A percentile compares a stretch with the other conserved stretches of the same genome.
Evolutionary conservation across 495 filamentous ascomycete genomes (phyloP).

Genomic region (Xylaria castorea): DNA sequence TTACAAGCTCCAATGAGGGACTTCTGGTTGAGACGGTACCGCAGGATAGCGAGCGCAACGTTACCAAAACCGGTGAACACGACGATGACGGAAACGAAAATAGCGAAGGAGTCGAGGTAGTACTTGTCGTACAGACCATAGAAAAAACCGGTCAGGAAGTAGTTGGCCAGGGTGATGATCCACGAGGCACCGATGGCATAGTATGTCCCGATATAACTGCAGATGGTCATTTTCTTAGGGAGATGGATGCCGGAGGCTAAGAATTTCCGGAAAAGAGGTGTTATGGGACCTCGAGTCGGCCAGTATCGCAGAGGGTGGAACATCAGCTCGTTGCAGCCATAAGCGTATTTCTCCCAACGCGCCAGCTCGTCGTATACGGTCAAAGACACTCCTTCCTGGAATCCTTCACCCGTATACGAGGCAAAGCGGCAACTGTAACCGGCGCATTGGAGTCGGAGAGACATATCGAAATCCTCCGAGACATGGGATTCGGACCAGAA

Average conservation of each 20-base stretch:
- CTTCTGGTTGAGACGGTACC: constrained; percentile 58
- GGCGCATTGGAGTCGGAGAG: constrained; percentile 67
- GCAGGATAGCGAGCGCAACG: constrained; percentile 58
- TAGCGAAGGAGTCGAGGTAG: constrained; percentile 67
- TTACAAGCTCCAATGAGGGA: constrained; percentile 45
- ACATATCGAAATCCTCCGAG: constrained; percentile 80
- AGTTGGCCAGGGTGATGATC: constrained; percentile 69
- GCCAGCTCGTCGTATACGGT: constrained; percentile 78
- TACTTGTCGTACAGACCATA: constrained; percentile 64
- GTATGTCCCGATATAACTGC: constrained; percentile 78
- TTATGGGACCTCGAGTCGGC: constrained; percentile 65
- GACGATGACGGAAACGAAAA: constrained; percentile 62
- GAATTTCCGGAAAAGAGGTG: constrained; percentile 68
- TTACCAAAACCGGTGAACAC: constrained; percentile 64
- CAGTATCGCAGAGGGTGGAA: constrained; percentile 60
- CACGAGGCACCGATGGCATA: constrained; percentile 73
- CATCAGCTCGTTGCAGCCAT: constrained; percentile 74
- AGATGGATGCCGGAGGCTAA: constrained; percentile 64
- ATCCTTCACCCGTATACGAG: constrained; percentile 68
- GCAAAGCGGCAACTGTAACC: constrained; percentile 70
- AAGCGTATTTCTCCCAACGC: constrained; percentile 81
- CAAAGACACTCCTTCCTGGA: constrained; percentile 77
- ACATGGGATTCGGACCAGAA: constrained; percentile 78
- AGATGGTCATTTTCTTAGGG: constrained; percentile 71
- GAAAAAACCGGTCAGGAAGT: constrained; percentile 69